Evolutionary conservation across 805 yeast genomes (phyloP).

Genomic region (Monosporozyma unispora): DNA sequence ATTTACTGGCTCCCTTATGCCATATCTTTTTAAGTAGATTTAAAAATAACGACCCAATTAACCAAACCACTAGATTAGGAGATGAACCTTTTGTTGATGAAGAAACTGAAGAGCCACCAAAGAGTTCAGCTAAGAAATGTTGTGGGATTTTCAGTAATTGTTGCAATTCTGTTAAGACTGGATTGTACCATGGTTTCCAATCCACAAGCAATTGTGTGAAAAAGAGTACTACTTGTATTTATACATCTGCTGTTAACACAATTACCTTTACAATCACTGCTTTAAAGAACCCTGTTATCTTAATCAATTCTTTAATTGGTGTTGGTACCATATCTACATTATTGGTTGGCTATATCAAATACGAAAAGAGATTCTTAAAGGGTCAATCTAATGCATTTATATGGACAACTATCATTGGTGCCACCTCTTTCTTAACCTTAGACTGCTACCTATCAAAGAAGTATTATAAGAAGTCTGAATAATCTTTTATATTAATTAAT

Average conservation of each 20-base stretch:
- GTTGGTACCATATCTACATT: conserved; percentile 41
- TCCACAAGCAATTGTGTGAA: neutral
- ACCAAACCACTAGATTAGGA: conserved; percentile 7
- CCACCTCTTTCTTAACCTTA: conserved; percentile 44
- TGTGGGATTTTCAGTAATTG: neutral
- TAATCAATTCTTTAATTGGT: conserved; percentile 43
- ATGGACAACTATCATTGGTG: conserved; percentile 42
- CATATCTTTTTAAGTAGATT: neutral
- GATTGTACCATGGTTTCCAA: neutral
- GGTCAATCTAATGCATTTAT: conserved; percentile 39
- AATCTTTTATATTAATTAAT: neutral
- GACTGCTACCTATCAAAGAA: conserved; percentile 47
- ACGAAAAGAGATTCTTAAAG: conserved; percentile 39
- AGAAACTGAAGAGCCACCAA: neutral
- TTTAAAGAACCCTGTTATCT: conserved; percentile 54
- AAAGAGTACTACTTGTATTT: neutral
- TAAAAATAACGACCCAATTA: conserved; percentile 5
- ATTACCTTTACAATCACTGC: neutral
- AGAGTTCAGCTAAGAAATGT: neutral
- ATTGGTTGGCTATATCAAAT: conserved; percentile 40
- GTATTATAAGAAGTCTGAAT: conserved; percentile 46
- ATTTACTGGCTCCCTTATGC: neutral
- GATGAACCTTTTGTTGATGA: neutral
- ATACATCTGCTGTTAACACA: neutral
- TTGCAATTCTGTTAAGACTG: neutral